Evolutionary conservation across 2,329 filamentous ascomycete genomes (phyloP), one percentile per base, ranked within the genome.

Genomic region (Daldinia sp.): DNA sequence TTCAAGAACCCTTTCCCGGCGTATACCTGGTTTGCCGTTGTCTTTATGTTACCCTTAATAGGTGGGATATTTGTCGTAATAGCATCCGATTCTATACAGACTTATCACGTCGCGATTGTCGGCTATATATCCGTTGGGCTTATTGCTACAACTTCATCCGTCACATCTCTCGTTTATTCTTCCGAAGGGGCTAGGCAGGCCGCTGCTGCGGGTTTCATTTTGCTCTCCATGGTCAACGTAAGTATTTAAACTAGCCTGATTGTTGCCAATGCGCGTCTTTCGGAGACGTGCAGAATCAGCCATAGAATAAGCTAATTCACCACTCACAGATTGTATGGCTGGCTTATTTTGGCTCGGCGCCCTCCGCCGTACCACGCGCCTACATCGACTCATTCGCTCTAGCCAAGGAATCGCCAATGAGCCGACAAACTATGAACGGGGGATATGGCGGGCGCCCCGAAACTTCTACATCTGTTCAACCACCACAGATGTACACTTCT

Each of bases 401-500:
- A 19, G 88, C 95, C 81, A 98, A 98, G 80, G 94, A 97, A 72
- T 87, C 85, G 0, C 83, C 85, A 21, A 87, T 84, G 78, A 82
- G 87, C 82, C 80, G 91, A 78, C 82, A 88, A 80, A 80, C 90
- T 78, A 87, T 95, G 87, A 90, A 88, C 57, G 89, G 87, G 72
- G 89, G 85, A 66, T 93, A 92, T 71, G 89, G 87, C 52, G 85
- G 85, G 68, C 91, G 93, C 32, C 93, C 93, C 25, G 92, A 96
- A 75, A 96, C 93, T 0, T 93, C 91, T 29, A 88, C 90, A 61
- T 93, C 91, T 13, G 83, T 86, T 19, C 85, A 88, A 69, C 90
- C 92, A 6, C 95, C 94, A 1, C 94, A 97, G 76, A 97, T 98
- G 93, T 98, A 98, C 82, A 97, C 94, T 0, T 96, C 94, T 0